Percentiles rank a stretch among this genome's conserved stretches.
Conservation (phyloP, 2,329 filamentous ascomycete genomes). For the Esteya vermicola region DNA sequence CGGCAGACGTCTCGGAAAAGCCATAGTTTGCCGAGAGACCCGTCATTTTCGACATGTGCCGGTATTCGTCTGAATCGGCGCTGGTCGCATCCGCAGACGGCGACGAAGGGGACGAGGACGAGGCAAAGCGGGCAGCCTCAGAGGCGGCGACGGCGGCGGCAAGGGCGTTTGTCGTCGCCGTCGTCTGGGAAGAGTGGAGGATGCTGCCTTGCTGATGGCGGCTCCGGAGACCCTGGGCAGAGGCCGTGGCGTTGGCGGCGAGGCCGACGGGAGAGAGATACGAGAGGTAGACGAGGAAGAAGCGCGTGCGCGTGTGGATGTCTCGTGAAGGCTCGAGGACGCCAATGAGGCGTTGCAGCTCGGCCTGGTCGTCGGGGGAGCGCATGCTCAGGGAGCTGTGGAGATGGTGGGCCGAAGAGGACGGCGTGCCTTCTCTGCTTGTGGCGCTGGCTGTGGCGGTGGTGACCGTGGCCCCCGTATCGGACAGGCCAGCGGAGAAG, state of each 20-base stretch:
- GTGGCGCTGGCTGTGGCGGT: too few species aligned
- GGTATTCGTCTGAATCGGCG: too few species aligned
- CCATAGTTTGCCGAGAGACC: too few species aligned
- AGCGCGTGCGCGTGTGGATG: constrained; percentile 5
- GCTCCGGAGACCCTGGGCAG: not conserved
- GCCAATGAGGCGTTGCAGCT: constrained; percentile 4
- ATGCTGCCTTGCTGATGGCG: not conserved
- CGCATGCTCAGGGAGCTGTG: not conserved
- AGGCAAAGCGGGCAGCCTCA: not conserved
- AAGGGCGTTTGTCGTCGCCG: constrained; percentile 1
- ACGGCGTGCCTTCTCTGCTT: too few species aligned
- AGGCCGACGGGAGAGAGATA: constrained; percentile 5
- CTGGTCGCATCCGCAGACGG: too few species aligned
- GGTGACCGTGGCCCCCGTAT: too few species aligned
- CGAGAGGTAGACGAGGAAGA: constrained; percentile 5
- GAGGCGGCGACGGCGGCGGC: not conserved
- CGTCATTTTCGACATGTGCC: too few species aligned
- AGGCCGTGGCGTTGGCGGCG: not conserved
- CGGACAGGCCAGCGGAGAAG: not conserved
- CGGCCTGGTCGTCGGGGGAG: not conserved
- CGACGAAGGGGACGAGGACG: not conserved
- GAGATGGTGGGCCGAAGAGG: not conserved
- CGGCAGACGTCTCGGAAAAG: too few species aligned
- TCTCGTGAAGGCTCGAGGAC: constrained; percentile 4
- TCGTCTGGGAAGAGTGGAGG: not conserved